Base-by-base conservation (phyloP, 768 basidiomycete genomes). In the Fomitopsis serialis region DNA sequence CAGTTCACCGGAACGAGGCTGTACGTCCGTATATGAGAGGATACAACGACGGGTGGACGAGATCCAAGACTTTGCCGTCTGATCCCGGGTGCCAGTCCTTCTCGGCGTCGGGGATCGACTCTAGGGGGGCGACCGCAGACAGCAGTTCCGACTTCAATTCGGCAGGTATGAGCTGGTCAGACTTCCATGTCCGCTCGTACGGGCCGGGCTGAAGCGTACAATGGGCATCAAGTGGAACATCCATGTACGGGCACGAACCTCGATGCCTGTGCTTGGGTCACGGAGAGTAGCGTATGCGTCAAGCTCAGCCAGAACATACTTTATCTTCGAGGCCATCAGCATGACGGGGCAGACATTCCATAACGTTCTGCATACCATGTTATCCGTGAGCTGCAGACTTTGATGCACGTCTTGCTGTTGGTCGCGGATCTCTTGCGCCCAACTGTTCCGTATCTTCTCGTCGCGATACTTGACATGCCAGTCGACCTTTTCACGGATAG, bases 71-170 rank as follows among this genome's bases (percentile, higher is more conserved):
- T 45, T 70, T 71, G 2, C 66, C 61, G 56, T 76, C 63, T 0
- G 74, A 72, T 1, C 69, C 66, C 2, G 77, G 77, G 56, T 78
- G 77, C 77, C 77, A 78, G 59, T 78, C 77, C 35, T 69, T 73
- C 48, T 65, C 22, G 0, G 61, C 61, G 6, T 69, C 71, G 0
- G 72, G 69, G 8, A 74, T 64, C 35, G 63, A 55, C 56, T 79
- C 74, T 23, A 78, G 70, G 3, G 48, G 19, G 5, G 53, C 29
- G 7, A 45, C 50, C 3, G 32, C 53, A 13, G 40, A 36, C 8
- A 52, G 15, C 19, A 55, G 36, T 1, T 21, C 4, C 0, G 24
- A 27, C 40, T 53, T 58, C 23, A 58, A 35, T 2, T 45, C 50
- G 0, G 48, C n/a, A 2, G 54, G 53, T 4, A 58, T 55, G 32